Conservation (phyloP, 208 protist species). For the Crithidia sp. region DNA sequence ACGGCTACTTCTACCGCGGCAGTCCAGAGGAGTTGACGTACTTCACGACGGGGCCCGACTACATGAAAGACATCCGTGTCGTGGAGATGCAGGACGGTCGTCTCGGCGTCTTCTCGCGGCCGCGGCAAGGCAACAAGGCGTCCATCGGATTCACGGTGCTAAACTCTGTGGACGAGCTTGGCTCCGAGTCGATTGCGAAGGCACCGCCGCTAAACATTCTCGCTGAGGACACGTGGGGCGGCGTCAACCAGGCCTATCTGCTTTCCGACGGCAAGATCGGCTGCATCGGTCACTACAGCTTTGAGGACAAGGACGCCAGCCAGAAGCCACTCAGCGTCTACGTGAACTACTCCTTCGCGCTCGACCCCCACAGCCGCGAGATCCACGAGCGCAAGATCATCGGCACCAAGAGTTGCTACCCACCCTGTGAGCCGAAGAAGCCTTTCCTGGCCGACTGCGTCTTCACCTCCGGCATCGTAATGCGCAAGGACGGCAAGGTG, state of each 20-base stretch:
- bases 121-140: conserved; percentile 44
- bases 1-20: conserved; percentile 62
- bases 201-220: conserved; percentile 62
- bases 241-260: conserved; percentile 71
- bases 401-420: conserved; percentile 61
- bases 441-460: conserved; percentile 57
- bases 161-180: conserved; percentile 46
- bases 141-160: conserved; percentile 69
- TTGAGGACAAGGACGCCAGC: conserved; percentile 44
- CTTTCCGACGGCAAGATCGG: conserved; percentile 58
- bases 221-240: conserved; percentile 57
- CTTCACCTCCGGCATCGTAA: conserved; percentile 65
- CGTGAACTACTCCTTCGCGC: conserved; percentile 66
- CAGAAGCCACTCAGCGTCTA: conserved; percentile 49
- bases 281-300: conserved; percentile 77
- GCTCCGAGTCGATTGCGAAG: conserved; percentile 40
- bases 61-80: conserved; percentile 67
- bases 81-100: conserved; percentile 48
- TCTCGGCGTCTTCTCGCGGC: conserved; percentile 67
- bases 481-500: conserved; percentile 68
- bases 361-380: conserved; percentile 52
- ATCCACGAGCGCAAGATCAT: conserved; percentile 48
- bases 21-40: conserved; percentile 41
- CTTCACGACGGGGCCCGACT: conserved; percentile 50
- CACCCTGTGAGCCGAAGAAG: conserved; percentile 48